Conservation (phyloP, 768 basidiomycete genomes). For the Tylopilus sp. region DNA sequence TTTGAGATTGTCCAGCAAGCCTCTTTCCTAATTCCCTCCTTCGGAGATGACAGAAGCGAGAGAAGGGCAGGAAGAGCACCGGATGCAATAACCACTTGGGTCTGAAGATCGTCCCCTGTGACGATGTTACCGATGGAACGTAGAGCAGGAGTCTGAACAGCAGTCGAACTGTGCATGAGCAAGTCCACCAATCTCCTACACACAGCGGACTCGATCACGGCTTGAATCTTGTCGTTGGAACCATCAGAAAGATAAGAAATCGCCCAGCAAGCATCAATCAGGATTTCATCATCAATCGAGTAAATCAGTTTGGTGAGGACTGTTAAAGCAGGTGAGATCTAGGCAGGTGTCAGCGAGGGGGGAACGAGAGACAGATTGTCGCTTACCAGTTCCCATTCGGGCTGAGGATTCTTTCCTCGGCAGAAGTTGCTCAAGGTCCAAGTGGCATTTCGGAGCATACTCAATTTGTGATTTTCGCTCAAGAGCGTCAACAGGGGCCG, state of each 20-base stretch:
- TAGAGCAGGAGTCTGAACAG: slow-evolving; percentile 96
- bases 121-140: slow-evolving; percentile 99
- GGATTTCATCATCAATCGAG: slow-evolving; percentile 96
- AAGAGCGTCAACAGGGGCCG: slow-evolving; percentile 85
- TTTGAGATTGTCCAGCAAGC: slow-evolving; percentile 99
- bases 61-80: slow-evolving; percentile 95
- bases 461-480: slow-evolving; percentile 97
- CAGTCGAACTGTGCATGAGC: slow-evolving; percentile 90
- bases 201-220: slow-evolving; percentile 97
- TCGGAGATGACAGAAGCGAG: slow-evolving; percentile 89
- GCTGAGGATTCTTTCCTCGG: slow-evolving; percentile 95
- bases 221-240: slow-evolving; percentile 99
- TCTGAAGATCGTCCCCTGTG: slow-evolving; percentile 98
- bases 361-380: slow-evolving; percentile 3
- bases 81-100: slow-evolving; percentile 97
- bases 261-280: slow-evolving; percentile 99
- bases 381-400: slow-evolving; percentile 93
- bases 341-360: slow-evolving; percentile 15
- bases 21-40: slow-evolving; percentile 99
- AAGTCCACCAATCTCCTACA: slow-evolving; percentile 97
- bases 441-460: slow-evolving; percentile 97
- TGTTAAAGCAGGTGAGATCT: slow-evolving; percentile 98
- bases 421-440: slow-evolving; percentile 99
- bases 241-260: slow-evolving; percentile 99
- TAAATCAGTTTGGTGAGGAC: slow-evolving; percentile 98